These are phyloP conservation scores for Linderniella brevidens DNA, from an alignment of 257 asterid species.

Conservation along the genomic window DNA sequence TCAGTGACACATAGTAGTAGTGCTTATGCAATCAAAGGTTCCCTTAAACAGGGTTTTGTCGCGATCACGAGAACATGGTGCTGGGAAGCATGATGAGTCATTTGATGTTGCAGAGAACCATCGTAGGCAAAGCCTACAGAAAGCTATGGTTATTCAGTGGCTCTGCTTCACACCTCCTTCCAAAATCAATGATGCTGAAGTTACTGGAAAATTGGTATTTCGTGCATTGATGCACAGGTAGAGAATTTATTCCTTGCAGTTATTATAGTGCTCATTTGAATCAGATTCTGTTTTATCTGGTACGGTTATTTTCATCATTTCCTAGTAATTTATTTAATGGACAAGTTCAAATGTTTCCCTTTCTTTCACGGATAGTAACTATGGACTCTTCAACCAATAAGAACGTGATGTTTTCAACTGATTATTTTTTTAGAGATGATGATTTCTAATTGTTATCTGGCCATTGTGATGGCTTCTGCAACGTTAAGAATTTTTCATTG, in stretches of 20 bases:
- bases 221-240: slow-evolving; percentile 89
- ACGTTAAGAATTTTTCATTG: too few species aligned
- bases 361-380: too few species aligned
- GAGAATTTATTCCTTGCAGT: slow-evolving; percentile 4
- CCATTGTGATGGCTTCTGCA: neutral
- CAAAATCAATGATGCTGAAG: slow-evolving; percentile 59
- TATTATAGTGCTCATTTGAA: slow-evolving; percentile 6
- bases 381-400: too few species aligned
- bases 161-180: slow-evolving; percentile 99
- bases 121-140: slow-evolving; percentile 76
- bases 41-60: slow-evolving; percentile 46
- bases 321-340: too few species aligned
- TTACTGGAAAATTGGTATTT: slow-evolving; percentile 54
- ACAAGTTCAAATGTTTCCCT: too few species aligned
- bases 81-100: slow-evolving; percentile 34
- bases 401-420: neutral
- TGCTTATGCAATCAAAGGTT: neutral
- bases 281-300: slow-evolving; percentile 4
- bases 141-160: slow-evolving; percentile 96
- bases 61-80: slow-evolving; percentile 63
- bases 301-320: too few species aligned
- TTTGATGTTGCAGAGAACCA: slow-evolving; percentile 78
- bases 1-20: too few species aligned
- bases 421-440: neutral
- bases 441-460: neutral